These are phyloP conservation scores for Phytophthora lateralis DNA, from an alignment of 352 stramenopile genomes.

Conservation along the genomic window DNA sequence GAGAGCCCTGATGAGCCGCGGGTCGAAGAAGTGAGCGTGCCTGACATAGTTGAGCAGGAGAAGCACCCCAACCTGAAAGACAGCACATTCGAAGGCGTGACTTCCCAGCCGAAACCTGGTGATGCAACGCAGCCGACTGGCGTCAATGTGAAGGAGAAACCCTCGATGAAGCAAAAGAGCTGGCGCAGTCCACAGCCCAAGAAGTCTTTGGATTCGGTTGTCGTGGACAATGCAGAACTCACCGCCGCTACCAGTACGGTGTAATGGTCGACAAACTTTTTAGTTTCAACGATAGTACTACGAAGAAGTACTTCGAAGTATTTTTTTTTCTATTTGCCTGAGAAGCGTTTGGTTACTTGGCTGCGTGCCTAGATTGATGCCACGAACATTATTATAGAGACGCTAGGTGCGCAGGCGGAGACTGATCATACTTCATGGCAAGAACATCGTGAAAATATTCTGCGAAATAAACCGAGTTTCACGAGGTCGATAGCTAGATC, in stretches of 20 bases:
- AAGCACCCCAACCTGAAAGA: constrained; percentile 7
- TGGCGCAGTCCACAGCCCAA: constrained; percentile 8
- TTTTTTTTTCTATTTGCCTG: constrained; percentile 23
- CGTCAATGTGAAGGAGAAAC: constrained; percentile 17
- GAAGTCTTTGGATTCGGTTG: constrained; percentile 8
- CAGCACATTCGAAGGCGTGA: neutral
- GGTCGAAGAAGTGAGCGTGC: neutral
- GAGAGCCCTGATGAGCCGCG: constrained; percentile 8
- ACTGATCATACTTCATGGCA: neutral
- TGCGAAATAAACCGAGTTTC: neutral
- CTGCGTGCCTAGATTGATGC: neutral
- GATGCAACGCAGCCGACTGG: constrained; percentile 4
- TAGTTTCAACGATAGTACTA: constrained; percentile 33
- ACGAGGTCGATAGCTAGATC: neutral
- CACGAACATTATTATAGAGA: constrained; percentile 1
- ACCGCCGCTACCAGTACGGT: constrained; percentile 3
- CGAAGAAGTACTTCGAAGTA: too few relatives aligned
- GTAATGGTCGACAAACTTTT: constrained; percentile 24
- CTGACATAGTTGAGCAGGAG: neutral
- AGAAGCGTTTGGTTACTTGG: constrained; percentile 4
- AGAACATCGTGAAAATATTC: neutral
- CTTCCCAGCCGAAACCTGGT: neutral
- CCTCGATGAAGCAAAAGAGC: constrained; percentile 14
- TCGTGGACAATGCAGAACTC: constrained; percentile 3
- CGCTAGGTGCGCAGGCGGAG: neutral